Conservation (phyloP, 257 asterid genomes). For the Fraxinus quadrangulata region DNA sequence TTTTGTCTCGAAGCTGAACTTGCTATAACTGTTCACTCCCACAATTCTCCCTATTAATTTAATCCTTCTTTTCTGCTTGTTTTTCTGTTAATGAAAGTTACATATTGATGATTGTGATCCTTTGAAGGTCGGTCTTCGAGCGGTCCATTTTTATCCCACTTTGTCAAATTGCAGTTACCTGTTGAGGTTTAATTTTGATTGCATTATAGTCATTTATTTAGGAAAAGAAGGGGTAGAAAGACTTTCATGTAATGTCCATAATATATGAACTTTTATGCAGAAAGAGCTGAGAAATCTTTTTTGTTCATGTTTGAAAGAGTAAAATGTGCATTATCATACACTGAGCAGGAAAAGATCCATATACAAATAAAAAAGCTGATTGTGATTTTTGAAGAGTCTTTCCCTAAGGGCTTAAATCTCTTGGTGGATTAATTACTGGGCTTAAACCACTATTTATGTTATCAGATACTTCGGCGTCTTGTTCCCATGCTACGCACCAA, state of each 20-base stretch:
- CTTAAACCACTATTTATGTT: neutral
- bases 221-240: neutral
- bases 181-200: neutral
- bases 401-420: neutral
- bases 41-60: neutral
- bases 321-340: neutral
- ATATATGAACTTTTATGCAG: neutral
- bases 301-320: neutral
- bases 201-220: no score
- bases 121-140: neutral
- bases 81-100: neutral
- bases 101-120: neutral
- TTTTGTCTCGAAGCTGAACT: neutral
- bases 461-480: neutral
- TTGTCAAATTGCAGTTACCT: neutral
- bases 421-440: neutral
- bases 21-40: neutral
- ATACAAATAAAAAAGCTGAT: neutral
- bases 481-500: neutral
- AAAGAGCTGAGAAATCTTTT: neutral
- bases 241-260: neutral
- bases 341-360: neutral
- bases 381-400: neutral
- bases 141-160: neutral
- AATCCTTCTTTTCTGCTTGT: neutral